Conservation (phyloP, 805 yeast species). For the Saccharomycopsis malanga region DNA sequence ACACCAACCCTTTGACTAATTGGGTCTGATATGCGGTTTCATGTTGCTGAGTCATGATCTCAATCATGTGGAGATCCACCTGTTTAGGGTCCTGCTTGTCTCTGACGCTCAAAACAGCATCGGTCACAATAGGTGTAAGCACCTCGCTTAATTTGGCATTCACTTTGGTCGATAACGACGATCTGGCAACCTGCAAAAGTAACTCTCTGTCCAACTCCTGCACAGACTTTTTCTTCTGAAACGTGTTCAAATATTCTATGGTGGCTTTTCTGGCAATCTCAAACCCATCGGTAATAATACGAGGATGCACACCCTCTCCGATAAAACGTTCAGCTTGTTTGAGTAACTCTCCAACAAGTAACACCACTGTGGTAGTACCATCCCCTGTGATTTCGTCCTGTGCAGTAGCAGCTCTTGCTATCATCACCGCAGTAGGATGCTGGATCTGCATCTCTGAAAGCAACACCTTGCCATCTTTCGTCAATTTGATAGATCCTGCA, state of each 20-base stretch:
- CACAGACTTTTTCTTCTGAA: constrained; percentile 42
- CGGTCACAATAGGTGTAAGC: constrained; percentile 90
- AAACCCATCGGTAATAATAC: constrained; percentile 91
- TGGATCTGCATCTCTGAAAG: constrained; percentile 95
- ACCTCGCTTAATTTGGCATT: constrained; percentile 67
- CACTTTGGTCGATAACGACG: constrained; percentile 85
- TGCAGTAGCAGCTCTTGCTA: constrained; percentile 96
- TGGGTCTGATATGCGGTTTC: constrained; percentile 77
- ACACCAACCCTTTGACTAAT: constrained; percentile 80
- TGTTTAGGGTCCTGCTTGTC: constrained; percentile 35
- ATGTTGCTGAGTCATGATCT: constrained; percentile 97
- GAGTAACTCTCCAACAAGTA: constrained; percentile 88
- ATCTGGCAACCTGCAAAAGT: constrained; percentile 83
- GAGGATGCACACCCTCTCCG: constrained; percentile 92
- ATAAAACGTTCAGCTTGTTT: constrained; percentile 91
- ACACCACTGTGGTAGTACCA: constrained; percentile 93
- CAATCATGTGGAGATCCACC: constrained; percentile 93
- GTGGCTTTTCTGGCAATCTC: constrained; percentile 79
- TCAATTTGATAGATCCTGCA: constrained; percentile 87
- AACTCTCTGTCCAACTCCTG: constrained; percentile 74
- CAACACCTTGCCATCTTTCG: constrained; percentile 94
- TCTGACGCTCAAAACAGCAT: constrained; percentile 81
- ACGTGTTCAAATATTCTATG: constrained; percentile 55
- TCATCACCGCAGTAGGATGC: constrained; percentile 82
- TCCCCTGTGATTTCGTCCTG: constrained; percentile 99